Percentiles rank a stretch among this genome's conserved stretches.
Conservation (phyloP, 441 rosid genomes). For the Syzygium malaccense region DNA sequence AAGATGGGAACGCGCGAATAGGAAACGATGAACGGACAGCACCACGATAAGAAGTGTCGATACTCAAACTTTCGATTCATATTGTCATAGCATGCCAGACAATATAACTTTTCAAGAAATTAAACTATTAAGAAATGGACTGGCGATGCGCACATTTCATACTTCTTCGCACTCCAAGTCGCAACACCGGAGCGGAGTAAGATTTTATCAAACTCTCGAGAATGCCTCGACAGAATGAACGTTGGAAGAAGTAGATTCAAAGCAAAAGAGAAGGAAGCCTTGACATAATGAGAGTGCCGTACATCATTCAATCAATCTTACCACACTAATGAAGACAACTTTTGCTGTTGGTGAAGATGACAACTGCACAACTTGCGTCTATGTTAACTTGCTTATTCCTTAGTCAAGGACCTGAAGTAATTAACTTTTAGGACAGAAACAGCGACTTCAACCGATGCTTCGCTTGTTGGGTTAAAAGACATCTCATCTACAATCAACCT, state of each 20-base stretch:
- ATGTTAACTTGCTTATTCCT: background rate
- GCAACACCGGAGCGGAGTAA: background rate
- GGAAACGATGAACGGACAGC: background rate
- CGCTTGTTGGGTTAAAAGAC: background rate
- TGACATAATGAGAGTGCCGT: background rate
- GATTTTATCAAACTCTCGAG: background rate
- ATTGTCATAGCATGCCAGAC: background rate
- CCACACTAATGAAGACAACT: background rate
- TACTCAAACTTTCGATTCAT: background rate
- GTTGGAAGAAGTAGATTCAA: background rate
- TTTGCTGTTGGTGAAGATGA: background rate
- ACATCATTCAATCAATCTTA: background rate
- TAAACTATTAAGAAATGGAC: background rate
- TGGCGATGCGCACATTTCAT: background rate
- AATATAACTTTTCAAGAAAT: background rate
- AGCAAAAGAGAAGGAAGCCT: background rate
- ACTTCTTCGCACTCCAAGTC: background rate
- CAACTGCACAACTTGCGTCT: background rate
- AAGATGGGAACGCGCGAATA: background rate
- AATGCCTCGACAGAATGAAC: background rate
- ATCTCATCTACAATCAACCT: background rate
- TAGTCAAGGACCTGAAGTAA: background rate
- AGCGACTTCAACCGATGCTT: background rate
- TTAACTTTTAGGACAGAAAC: background rate
- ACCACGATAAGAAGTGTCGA: background rate